Conservation (phyloP, 345 rosid genomes). For the Citrus sp. region DNA sequence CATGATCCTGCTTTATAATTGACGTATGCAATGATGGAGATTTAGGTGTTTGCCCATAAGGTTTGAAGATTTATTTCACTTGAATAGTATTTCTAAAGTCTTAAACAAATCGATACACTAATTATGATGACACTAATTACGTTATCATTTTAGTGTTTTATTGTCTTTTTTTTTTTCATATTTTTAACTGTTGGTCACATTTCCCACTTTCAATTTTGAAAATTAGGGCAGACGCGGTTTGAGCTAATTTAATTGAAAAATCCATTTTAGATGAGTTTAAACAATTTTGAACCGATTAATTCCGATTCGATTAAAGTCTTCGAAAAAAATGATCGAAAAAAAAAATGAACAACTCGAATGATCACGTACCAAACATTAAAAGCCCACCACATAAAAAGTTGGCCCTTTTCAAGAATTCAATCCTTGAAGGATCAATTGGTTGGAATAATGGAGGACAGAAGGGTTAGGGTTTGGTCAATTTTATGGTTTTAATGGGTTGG, state of each 20-base stretch:
- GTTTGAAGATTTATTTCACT: not conserved
- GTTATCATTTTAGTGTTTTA: too few relatives aligned
- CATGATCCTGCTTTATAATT: not conserved
- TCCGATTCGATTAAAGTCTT: too few relatives aligned
- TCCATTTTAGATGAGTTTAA: too few relatives aligned
- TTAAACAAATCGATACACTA: too few relatives aligned
- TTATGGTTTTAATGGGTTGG: not conserved
- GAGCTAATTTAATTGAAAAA: too few relatives aligned
- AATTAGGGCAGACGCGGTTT: not conserved
- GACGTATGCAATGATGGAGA: not conserved
- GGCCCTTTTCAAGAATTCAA: not conserved
- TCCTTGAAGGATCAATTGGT: not conserved
- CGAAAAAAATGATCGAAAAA: too few relatives aligned
- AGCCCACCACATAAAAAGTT: not conserved
- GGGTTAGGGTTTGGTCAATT: not conserved
- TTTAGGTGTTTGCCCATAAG: not conserved
- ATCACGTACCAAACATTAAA: not conserved
- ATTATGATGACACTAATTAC: too few relatives aligned
- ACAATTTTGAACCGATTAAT: too few relatives aligned
- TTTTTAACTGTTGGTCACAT: not conserved
- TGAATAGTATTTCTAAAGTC: not conserved
- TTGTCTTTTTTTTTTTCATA: not conserved
- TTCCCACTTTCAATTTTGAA: not conserved
- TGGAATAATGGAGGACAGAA: constrained; percentile 14
- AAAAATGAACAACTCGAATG: too few relatives aligned